Base-by-base conservation (phyloP, 768 basidiomycete species). In the Russula brevipes region DNA sequence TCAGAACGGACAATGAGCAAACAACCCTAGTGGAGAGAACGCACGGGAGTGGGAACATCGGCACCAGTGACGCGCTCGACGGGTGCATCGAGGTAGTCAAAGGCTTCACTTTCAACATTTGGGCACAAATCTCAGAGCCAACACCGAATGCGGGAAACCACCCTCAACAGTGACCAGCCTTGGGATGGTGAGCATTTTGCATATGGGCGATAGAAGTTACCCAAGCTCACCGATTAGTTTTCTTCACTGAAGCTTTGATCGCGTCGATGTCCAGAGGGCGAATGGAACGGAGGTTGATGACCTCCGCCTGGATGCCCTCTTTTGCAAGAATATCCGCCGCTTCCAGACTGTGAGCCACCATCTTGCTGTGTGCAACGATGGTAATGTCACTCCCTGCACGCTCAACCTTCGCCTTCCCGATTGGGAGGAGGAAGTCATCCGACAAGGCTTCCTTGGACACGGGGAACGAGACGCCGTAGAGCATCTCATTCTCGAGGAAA, bases 401-500 rank as follows among this genome's bases (percentile, higher is more conserved):
- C 79, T 98, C 97, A 63, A 98, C 82, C 79, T 98, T 98, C 74
- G 88, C 89, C 80, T 98, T 98, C 73, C 97, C 97, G 72, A 99
- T 97, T 41, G 95, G 96, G 59, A 98, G 80, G 49, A 95, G 76
- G 84, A 94, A 99, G 78, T 91, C 85, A 74, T 95, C 91, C 57
- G 92, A 94, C 86, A 97, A 87, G 70, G 94, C 95, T 71, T 95
- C 95, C 66, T 86, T 75, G 33, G 94, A 93, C 87, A 98, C 88
- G 54, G 95, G 94, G 88, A 98, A 99, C 41, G 89, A 84, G 67
- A 94, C 86, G 76, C 97, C 97, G 79, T 99, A 99, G 74, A 99
- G 76, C 85, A 99, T 94, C 76, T 99, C 97, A 78, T 99, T 99
- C 75, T 99, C 97, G 57, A 99, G 89, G 84, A 99, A 94, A 69